Conservation (phyloP, 192 early-diverging fungal species). For the Gonapodya prolifera region DNA sequence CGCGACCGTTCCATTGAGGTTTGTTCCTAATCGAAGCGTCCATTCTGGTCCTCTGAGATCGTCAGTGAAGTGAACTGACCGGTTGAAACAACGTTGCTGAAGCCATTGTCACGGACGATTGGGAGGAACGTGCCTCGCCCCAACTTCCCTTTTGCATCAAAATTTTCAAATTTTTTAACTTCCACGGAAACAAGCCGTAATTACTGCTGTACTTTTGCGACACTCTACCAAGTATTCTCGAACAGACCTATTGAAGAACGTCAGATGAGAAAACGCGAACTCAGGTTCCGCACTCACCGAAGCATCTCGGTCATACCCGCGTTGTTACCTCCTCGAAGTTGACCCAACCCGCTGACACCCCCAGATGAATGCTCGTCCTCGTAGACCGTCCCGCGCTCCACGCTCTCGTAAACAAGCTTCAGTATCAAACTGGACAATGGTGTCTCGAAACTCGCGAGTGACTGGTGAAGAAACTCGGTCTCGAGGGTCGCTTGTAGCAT, state of each 20-base stretch:
- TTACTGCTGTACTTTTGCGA: not conserved
- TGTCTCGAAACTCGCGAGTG: slow-evolving; percentile 62
- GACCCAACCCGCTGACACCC: not conserved
- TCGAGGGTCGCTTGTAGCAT: slow-evolving; percentile 92
- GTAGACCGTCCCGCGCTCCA: slow-evolving; percentile 26
- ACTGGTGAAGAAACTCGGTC: slow-evolving; percentile 78
- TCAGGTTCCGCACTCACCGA: not conserved
- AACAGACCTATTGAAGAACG: not conserved
- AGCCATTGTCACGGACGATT: too few species aligned
- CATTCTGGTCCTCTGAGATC: too few species aligned
- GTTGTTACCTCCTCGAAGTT: not conserved
- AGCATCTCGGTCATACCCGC: not conserved
- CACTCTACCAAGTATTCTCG: not conserved
- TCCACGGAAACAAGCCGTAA: not conserved
- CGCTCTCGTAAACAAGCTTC: slow-evolving; percentile 58
- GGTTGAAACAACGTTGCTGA: too few species aligned
- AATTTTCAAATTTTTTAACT: not conserved
- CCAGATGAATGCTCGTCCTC: not conserved
- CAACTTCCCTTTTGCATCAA: not conserved
- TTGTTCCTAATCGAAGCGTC: too few species aligned
- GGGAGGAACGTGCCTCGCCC: too few species aligned
- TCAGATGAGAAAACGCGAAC: not conserved
- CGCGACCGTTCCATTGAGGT: too few species aligned
- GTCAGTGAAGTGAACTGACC: too few species aligned
- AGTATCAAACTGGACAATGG: slow-evolving; percentile 50